Evolutionary conservation across 441 rosid genomes (phyloP).

Genomic region (Adansonia gregorii): DNA sequence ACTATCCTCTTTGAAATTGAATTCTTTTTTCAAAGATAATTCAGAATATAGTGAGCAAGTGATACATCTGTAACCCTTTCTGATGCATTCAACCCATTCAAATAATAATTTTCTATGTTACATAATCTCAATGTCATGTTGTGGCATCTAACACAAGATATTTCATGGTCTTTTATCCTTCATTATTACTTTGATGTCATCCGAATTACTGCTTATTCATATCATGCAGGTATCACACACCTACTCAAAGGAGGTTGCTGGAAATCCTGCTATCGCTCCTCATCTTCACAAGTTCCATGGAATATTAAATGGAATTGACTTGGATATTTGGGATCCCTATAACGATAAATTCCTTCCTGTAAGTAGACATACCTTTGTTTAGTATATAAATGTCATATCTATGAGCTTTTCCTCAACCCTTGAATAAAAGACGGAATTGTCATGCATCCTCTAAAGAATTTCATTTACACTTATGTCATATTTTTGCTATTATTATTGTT

Average conservation of each 20-base stretch:
- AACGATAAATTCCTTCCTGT: conserved; percentile 83
- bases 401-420: conserved; percentile 5
- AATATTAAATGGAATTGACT: conserved; percentile 91
- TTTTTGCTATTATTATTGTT: conserved; percentile 25
- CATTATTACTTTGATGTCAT: not conserved
- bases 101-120: conserved; percentile 11
- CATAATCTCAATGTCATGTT: not conserved
- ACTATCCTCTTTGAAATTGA: conserved; percentile 17
- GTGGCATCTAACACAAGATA: not conserved
- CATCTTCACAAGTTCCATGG: conserved; percentile 86
- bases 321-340: conserved; percentile 97
- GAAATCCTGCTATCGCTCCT: conserved; percentile 70
- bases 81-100: not conserved
- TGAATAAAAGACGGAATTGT: not conserved
- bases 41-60: not conserved
- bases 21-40: conserved; percentile 5
- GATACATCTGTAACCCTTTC: conserved; percentile 5
- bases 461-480: conserved; percentile 12
- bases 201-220: conserved; percentile 28
- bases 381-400: not conserved
- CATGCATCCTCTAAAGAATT: conserved; percentile 12
- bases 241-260: conserved; percentile 85
- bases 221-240: conserved; percentile 74
- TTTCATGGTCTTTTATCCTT: not conserved
- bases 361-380: conserved; percentile 38